phyloP scores from a whole-genome alignment of 1,284 basidiomycete genomes.

The Cryptococcus wingfieldii region DNA sequence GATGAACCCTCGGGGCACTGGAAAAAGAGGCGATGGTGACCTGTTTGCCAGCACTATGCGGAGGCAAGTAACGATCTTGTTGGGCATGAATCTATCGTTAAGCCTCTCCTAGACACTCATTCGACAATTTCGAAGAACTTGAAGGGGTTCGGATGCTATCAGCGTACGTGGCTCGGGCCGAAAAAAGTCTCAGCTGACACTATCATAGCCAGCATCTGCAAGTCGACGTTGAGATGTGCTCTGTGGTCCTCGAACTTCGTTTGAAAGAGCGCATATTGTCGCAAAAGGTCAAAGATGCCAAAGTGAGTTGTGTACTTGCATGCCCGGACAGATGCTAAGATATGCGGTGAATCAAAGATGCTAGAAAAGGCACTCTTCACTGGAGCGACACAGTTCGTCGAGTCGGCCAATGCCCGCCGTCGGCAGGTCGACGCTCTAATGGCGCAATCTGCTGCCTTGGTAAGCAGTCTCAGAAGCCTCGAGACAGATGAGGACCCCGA shows the following conservation, averaged over 20 bases:
- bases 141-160: conserved; percentile 6
- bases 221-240: conserved; percentile 40
- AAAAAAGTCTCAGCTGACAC: not conserved
- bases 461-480: conserved; percentile 12
- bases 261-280: conserved; percentile 26
- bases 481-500: conserved; percentile 11
- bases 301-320: conserved; percentile 17
- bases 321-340: not conserved
- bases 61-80: conserved; percentile 12
- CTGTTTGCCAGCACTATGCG: conserved; percentile 7
- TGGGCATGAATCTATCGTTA: not conserved
- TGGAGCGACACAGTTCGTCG: conserved; percentile 26
- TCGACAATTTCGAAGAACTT: conserved; percentile 11
- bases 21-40: not conserved
- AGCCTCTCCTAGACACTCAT: conserved; percentile 9
- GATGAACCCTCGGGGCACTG: conserved; percentile 33
- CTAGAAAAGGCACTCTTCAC: conserved; percentile 27
- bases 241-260: conserved; percentile 31
- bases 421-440: conserved; percentile 18
- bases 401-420: conserved; percentile 19
- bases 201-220: conserved; percentile 27
- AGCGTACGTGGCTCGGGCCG: conserved; percentile 8
- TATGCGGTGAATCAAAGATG: conserved; percentile 4
- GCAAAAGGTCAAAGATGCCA: conserved; percentile 30
- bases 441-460: conserved; percentile 12